Evolutionary conservation across 2,329 filamentous ascomycete genomes (phyloP), one percentile per base, ranked within the genome.

Genomic region (Colletotrichum orbiculare): DNA sequence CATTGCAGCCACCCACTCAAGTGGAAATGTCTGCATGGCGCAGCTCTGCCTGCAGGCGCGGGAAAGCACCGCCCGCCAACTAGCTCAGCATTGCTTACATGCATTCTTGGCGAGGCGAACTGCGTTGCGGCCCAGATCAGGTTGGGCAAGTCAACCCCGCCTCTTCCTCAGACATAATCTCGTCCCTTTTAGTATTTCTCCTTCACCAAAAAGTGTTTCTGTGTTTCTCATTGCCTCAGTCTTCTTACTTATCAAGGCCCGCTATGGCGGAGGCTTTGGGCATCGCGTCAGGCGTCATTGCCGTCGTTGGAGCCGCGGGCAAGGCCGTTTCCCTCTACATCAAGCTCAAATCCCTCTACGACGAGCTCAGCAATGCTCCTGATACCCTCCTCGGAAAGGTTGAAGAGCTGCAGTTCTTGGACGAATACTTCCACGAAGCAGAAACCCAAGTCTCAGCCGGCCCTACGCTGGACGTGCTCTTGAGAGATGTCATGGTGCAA

Each of bases 321-420:
- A 45, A 66, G 4, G 48, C 54, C 2, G 69, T 67, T 8, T 61
- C 49, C 33, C 55, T 65, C 10, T 69, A 69, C 3, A 4, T 64
- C 45, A 67, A 67, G 17, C 59, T 70, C 1, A 34, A 59, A 6
- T 46, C n/a, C 0, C 66, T 75, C 1, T 60, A 69, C 5, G 8
- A 48, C 2, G 48, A 73, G 11, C 56, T 71, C 3, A 68, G 64
- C 1, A 54, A 70, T 3, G 54, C 73, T 3, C 48, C 60, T 6
- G 8, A 3, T 6, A 12, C 13, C 8, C 49, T 67, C 9, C 34
- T 49, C 1, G 33, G 43, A 1, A 53, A 58, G 15, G 47, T 25
- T 11, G 64, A 64, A 13, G 42, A 54, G 3, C 45, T 64, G 3
- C n/a, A 37, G 8, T 11, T 42, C 17, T 17, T 64, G n/a, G 50